Percentiles rank a stretch among this genome's conserved stretches.
These are phyloP conservation scores for Lentithecium fluviatile DNA, from an alignment of 495 filamentous ascomycete genomes.

Conservation along the genomic window DNA sequence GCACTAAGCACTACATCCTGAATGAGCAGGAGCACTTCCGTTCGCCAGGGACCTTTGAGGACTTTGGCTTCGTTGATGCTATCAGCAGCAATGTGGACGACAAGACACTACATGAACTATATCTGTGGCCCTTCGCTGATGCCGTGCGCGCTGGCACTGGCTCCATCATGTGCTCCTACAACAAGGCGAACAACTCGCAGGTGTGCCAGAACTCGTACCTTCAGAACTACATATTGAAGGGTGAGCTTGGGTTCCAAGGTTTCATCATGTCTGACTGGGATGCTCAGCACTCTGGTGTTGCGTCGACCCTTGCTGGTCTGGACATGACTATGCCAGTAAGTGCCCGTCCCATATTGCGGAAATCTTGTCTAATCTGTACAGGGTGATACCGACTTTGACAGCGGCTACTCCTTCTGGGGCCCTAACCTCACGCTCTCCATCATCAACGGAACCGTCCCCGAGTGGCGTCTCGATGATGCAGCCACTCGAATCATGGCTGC, in stretches of 20 bases:
- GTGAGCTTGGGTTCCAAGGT: constrained; percentile 91
- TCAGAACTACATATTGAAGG: constrained; percentile 81
- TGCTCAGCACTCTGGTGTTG: constrained; percentile 78
- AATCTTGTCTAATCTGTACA: too few species aligned
- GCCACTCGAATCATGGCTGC: constrained; percentile 88
- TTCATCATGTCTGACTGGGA: constrained; percentile 53
- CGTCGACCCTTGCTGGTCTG: constrained; percentile 74
- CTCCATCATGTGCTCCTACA: constrained; percentile 83
- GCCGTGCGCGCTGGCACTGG: constrained; percentile 46
- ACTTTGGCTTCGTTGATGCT: constrained; percentile 60
- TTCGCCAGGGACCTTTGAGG: constrained; percentile 57
- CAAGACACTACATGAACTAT: constrained; percentile 90
- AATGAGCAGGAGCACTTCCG: constrained; percentile 66
- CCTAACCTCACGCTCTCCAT: constrained; percentile 81
- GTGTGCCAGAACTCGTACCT: constrained; percentile 69
- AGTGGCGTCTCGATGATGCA: constrained; percentile 93
- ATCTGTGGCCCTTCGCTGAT: constrained; percentile 83
- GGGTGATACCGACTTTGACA: constrained; percentile 71
- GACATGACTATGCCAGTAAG: constrained; percentile 85
- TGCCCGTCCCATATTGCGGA: too few species aligned
- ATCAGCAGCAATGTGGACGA: constrained; percentile 91
- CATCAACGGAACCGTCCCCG: constrained; percentile 85
- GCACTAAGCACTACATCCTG: constrained; percentile 45
- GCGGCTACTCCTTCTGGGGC: constrained; percentile 76
- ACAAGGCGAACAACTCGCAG: constrained; percentile 76